These are phyloP conservation scores for Myriosclerotinia duriaeana DNA, from an alignment of 2,329 filamentous ascomycete species.

Conservation along the genomic window DNA sequence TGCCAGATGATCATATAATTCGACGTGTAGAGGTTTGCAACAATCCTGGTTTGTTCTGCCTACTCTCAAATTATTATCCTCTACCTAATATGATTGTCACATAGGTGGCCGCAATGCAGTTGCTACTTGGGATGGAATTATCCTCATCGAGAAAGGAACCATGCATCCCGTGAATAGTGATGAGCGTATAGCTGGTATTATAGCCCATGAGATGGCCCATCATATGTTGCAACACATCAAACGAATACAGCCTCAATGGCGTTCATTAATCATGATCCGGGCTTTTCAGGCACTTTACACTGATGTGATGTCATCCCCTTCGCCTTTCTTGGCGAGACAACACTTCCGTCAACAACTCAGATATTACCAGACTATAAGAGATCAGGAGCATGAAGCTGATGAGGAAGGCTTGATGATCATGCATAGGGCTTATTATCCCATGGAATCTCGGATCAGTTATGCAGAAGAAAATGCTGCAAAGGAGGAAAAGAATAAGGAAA, in stretches of 20 bases:
- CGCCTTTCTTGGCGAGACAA: fast-evolving
- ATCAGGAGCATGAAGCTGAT: not conserved
- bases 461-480: not conserved
- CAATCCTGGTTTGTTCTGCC: not conserved
- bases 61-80: not conserved
- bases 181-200: not conserved
- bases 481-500: not conserved
- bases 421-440: not conserved
- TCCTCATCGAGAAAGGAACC: not conserved
- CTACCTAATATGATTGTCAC: not conserved
- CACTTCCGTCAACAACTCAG: not conserved
- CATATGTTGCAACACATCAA: not conserved
- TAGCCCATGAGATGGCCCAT: constrained; percentile 14
- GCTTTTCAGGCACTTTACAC: not conserved
- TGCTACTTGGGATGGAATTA: not conserved
- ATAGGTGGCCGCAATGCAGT: not conserved
- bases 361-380: not conserved
- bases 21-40: not conserved
- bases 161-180: not conserved
- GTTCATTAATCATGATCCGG: fast-evolving
- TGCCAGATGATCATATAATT: not conserved
- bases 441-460: not conserved
- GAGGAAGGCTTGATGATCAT: not conserved
- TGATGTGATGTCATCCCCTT: not conserved
- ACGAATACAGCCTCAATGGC: fast-evolving